Conservation (phyloP, 108 stramenopile species). For the Skeletonema menzelii region DNA sequence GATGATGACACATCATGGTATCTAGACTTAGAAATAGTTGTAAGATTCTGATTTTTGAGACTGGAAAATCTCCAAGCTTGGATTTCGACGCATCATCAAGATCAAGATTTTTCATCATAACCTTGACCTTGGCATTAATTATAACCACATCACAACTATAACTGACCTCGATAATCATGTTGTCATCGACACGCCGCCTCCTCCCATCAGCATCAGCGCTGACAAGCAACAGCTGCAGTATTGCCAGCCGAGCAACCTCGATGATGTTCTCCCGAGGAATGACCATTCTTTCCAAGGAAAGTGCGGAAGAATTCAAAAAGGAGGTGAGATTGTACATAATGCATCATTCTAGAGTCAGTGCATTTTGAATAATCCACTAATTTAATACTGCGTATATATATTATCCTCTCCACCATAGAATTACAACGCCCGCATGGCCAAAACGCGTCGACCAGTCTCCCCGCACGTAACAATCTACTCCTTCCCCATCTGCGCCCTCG, state of each 20-base stretch:
- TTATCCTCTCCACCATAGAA: conserved; percentile 52
- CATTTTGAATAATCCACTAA: too few relatives aligned
- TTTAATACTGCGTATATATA: neutral
- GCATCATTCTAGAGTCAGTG: neutral
- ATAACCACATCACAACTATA: too few relatives aligned
- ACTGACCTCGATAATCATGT: neutral
- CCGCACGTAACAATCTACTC: conserved; percentile 96
- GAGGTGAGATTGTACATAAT: conserved; percentile 46
- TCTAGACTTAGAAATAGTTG: too few relatives aligned
- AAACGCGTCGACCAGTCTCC: conserved; percentile 88
- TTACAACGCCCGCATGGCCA: conserved; percentile 77
- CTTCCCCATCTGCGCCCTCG: conserved; percentile 86
- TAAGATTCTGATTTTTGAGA: too few relatives aligned
- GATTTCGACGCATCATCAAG: too few relatives aligned
- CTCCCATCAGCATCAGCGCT: neutral
- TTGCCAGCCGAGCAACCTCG: neutral
- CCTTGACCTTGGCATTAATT: too few relatives aligned
- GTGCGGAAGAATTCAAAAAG: conserved; percentile 86
- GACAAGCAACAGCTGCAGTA: neutral
- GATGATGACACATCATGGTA: too few relatives aligned
- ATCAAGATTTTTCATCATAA: too few relatives aligned
- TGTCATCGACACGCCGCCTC: neutral
- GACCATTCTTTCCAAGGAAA: conserved; percentile 82
- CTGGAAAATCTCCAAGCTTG: too few relatives aligned
- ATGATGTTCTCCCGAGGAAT: conserved; percentile 43